Percentiles rank a stretch among this genome's conserved stretches.
These are phyloP conservation scores for Auricularia sp. DNA, from an alignment of 768 basidiomycete species.

Conservation along the genomic window DNA sequence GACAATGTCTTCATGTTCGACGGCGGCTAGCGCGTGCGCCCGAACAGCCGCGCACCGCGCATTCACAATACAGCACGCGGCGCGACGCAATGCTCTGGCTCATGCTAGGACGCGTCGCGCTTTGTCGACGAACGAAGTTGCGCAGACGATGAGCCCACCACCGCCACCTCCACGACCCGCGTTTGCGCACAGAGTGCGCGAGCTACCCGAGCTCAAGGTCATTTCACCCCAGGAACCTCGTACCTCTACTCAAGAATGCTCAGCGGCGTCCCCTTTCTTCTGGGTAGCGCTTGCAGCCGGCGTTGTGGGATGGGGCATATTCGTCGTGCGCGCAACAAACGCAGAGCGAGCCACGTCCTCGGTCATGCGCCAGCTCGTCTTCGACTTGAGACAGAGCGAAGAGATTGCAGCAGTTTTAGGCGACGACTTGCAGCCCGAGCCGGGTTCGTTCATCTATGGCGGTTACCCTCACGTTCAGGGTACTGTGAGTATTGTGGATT, in stretches of 20 bases:
- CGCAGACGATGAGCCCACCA: neutral
- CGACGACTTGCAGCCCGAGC: slow-evolving; percentile 53
- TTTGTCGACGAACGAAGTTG: neutral
- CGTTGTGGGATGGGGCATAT: slow-evolving; percentile 53
- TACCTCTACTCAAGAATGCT: neutral
- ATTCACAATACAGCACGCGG: neutral
- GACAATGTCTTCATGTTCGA: too few species aligned
- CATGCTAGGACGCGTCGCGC: neutral
- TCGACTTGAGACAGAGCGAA: slow-evolving; percentile 43
- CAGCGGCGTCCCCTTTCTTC: neutral
- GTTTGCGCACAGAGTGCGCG: neutral
- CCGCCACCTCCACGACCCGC: neutral
- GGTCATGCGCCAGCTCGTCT: slow-evolving; percentile 56
- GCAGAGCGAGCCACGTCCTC: slow-evolving; percentile 71
- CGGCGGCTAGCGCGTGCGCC: neutral
- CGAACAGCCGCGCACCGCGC: neutral
- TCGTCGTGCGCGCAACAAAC: slow-evolving; percentile 62
- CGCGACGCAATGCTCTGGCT: neutral
- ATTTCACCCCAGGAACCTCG: neutral
- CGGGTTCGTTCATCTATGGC: slow-evolving; percentile 68
- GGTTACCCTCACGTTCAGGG: slow-evolving; percentile 57
- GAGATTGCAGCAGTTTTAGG: slow-evolving; percentile 48
- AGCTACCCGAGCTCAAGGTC: neutral
- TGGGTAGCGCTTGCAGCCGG: slow-evolving; percentile 26
- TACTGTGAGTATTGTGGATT: slow-evolving; percentile 35